phyloP scores from a whole-genome alignment of 1,284 basidiomycete genomes.

The Rhodotorula sp. region DNA sequence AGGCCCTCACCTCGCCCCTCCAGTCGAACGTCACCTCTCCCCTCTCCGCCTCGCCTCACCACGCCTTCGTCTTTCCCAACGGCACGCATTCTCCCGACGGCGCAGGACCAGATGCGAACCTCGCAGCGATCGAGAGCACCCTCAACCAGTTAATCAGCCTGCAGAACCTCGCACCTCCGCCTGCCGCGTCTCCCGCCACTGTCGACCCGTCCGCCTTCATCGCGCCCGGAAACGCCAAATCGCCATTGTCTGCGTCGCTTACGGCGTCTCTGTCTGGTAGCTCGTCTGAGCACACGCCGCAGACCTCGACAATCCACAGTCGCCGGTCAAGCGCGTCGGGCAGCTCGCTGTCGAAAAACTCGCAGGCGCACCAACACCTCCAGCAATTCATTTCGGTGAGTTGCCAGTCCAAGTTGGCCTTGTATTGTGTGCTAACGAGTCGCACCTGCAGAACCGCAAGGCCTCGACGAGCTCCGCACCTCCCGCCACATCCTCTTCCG shows the following conservation, averaged over 20 bases:
- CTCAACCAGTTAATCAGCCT: conserved; percentile 42
- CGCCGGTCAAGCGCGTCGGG: background rate
- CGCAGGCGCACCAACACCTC: conserved; percentile 31
- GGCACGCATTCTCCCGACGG: background rate
- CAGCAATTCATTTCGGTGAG: conserved; percentile 27
- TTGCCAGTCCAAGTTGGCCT: background rate
- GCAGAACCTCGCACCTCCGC: conserved; percentile 27
- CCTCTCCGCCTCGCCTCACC: conserved; percentile 2
- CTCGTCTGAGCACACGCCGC: conserved; percentile 6
- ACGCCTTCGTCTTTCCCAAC: conserved; percentile 11
- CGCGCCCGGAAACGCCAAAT: conserved; percentile 2
- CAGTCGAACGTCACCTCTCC: background rate
- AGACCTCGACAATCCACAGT: background rate
- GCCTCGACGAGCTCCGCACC: background rate
- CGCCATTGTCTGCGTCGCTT: conserved; percentile 6
- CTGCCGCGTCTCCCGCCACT: background rate
- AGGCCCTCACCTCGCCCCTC: background rate
- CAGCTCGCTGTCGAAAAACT: background rate
- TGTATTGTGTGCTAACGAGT: background rate
- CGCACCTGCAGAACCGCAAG: conserved; percentile 5
- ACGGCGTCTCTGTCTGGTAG: background rate
- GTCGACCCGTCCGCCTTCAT: background rate
- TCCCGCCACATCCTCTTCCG: conserved; percentile 3
- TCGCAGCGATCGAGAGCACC: conserved; percentile 40
- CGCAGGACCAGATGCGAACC: conserved; percentile 24